Base-by-base conservation (phyloP, 2,329 filamentous ascomycete genomes). In the Diplodia scrobiculata region DNA sequence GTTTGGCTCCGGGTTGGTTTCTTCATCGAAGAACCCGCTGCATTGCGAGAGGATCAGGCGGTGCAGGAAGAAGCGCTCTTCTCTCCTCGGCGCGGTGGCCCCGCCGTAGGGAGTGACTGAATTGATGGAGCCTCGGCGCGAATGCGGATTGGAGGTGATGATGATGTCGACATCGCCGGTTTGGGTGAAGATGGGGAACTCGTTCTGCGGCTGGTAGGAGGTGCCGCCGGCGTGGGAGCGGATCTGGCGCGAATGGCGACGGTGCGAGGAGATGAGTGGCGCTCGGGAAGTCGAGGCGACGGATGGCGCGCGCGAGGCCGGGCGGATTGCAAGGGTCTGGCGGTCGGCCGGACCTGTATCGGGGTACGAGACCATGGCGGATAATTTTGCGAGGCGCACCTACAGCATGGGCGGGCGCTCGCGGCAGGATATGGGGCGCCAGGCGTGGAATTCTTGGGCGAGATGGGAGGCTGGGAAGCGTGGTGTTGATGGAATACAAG, bases 111-210 rank as follows among this genome's bases (percentile, higher is more conserved):
- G 48, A 45, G 38, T 47, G 66, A 41, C 27, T 19, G 45, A 29
- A 51, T 32, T 55, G 17, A 51, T 34, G 3, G 48, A 45, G 70
- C 76, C 19, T 19, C 54, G 21, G 38, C 65, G 55, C 13, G 69
- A 85, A 38, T 63, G 65, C 13, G 65, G 65, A 48, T 51, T 66
- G 32, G 54, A 53, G 25, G 50, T 55, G 72, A 97, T 86, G 65
- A 94, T 75, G 69, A 98, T 92, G 79, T 98, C 94, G 73, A 97
- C 92, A 78, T 98, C 93, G 74, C 94, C 94, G 45, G 91, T 94
- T 72, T 93, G 89, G 59, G 88, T 88, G 78, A 97, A 98, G 74
- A 96, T 81, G 25, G 94, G 94, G 72, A 97, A 98, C 76, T 97
- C 93, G 76, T 97, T 97, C 74, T 91, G 90, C 50, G 90, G 86